phyloP scores from a whole-genome alignment of 129 eudicot genomes.

The Helichrysum umbraculigerum region DNA sequence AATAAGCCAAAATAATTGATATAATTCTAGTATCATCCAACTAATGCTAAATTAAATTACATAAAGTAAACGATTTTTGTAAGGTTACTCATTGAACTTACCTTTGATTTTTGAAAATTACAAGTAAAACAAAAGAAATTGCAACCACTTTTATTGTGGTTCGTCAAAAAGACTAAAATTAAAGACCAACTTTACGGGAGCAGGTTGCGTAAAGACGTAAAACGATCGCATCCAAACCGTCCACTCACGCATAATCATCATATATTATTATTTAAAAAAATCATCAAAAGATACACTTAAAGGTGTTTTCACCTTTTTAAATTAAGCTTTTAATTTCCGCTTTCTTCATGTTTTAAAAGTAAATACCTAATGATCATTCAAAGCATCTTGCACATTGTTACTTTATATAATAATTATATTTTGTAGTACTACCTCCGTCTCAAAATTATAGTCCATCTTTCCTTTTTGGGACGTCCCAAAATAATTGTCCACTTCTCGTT shows the following conservation, averaged over 20 bases:
- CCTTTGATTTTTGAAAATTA: conserved; percentile 15
- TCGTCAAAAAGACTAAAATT: conserved; percentile 23
- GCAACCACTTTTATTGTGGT: conserved; percentile 27
- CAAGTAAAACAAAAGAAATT: conserved; percentile 25
- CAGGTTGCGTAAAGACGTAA: conserved; percentile 35
- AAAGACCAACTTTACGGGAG: conserved; percentile 32
- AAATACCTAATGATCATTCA: no score
- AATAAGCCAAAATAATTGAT: no score
- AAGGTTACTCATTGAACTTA: conserved; percentile 16
- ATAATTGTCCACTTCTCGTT: no score
- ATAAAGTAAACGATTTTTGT: conserved; percentile 20
- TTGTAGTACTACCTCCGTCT: no score
- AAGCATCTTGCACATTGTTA: no score
- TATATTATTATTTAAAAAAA: not conserved
- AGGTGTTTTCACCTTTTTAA: no score
- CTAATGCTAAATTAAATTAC: not conserved
- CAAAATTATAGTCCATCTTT: no score
- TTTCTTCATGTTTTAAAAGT: no score
- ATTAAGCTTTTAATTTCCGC: no score
- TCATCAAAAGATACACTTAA: not conserved
- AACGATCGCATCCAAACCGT: conserved; percentile 6
- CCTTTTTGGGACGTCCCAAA: no score
- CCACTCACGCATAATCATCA: conserved; percentile 34
- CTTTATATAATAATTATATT: no score
- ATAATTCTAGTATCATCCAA: no score